phyloP scores from a whole-genome alignment of 2,329 filamentous ascomycete species.

The Colletotrichum siamense region DNA sequence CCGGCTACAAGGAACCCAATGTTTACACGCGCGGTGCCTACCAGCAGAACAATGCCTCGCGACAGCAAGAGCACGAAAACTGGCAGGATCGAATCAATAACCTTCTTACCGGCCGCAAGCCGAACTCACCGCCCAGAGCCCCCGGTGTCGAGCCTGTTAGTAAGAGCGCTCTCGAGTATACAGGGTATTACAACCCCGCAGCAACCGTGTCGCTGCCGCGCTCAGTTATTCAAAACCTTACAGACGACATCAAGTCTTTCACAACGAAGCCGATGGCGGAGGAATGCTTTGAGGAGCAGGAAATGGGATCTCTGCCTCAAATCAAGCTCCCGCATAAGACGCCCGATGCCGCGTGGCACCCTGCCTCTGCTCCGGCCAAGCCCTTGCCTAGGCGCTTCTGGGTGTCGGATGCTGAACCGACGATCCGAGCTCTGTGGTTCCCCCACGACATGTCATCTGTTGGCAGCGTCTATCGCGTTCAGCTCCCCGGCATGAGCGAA shows the following conservation, averaged over 20 bases:
- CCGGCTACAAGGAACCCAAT: slow-evolving; percentile 34
- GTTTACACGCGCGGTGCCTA: neutral
- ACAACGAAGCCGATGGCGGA: slow-evolving; percentile 75
- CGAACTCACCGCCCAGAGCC: slow-evolving; percentile 57
- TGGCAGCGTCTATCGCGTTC: slow-evolving; percentile 33
- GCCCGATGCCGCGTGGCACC: slow-evolving; percentile 68
- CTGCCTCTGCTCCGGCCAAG: slow-evolving; percentile 59
- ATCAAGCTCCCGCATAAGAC: slow-evolving; percentile 70
- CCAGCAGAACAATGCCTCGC: slow-evolving; percentile 24
- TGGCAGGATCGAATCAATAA: slow-evolving; percentile 90
- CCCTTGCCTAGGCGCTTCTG: slow-evolving; percentile 58
- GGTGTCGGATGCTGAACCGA: slow-evolving; percentile 44
- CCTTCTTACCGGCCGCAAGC: slow-evolving; percentile 73
- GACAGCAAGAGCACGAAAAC: slow-evolving; percentile 39
- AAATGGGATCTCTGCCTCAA: slow-evolving; percentile 78
- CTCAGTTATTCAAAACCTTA: neutral
- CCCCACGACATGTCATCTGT: slow-evolving; percentile 25
- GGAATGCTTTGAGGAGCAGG: slow-evolving; percentile 81
- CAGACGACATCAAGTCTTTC: slow-evolving; percentile 35
- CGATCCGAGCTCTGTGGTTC: slow-evolving; percentile 28
- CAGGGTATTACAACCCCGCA: slow-evolving; percentile 53
- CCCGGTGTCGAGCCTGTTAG: slow-evolving; percentile 72
- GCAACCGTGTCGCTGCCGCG: slow-evolving; percentile 71
- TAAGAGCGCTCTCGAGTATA: slow-evolving; percentile 68
- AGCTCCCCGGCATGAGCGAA: slow-evolving; percentile 46